Base-by-base conservation (phyloP, 2,329 filamentous ascomycete species). In the Ophiognomonia clavigignenti-juglandacearum region DNA sequence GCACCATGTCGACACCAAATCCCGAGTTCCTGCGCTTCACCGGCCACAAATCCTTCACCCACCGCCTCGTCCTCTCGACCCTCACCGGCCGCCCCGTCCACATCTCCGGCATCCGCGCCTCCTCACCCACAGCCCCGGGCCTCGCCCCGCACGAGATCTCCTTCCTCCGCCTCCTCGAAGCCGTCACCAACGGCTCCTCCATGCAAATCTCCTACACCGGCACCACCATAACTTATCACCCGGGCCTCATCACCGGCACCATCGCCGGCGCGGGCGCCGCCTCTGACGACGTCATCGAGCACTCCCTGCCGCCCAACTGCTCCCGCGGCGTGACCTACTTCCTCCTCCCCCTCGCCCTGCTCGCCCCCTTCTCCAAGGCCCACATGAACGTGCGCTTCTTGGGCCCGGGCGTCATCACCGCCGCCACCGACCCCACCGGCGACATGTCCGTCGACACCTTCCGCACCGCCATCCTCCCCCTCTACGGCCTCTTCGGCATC, bases 161-260 rank as follows among this genome's bases (percentile, higher is more conserved):
- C 39, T 92, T 98, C 67, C 79, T 98, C 26, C 91, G 93, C 48
- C 86, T 98, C 16, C 83, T 98, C 61, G 93, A 97, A 67, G 80
- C 88, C 56, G 78, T 98, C 59, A 98, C 93, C 61, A 98, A 98
- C 74, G 93, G 93, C 69, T 88, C 87, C 48, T 83, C 86, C 47
- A 89, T 97, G 70, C 91, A 96, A 61, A 96, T 98, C 57, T 96
- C 90, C 10, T 93, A 95, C 70, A 96, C 90, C 1, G 93, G 93
- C 62, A 97, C 93, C 0, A 91, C 89, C 1, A 80, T 98, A 47
- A 85, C 91, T 31, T 98, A 95, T 70, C 86, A 88, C 55, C 93
- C 93, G 0, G 93, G 93, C 29, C 74, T 98, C 34, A 95, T 98
- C 59, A 93, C 89, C 0, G 93, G 93, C 52, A 86, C 84, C 39